Evolutionary conservation across 495 filamentous ascomycete genomes (phyloP), one percentile per base, ranked within the genome.

Genomic region (Aspergillus funiculosus): DNA sequence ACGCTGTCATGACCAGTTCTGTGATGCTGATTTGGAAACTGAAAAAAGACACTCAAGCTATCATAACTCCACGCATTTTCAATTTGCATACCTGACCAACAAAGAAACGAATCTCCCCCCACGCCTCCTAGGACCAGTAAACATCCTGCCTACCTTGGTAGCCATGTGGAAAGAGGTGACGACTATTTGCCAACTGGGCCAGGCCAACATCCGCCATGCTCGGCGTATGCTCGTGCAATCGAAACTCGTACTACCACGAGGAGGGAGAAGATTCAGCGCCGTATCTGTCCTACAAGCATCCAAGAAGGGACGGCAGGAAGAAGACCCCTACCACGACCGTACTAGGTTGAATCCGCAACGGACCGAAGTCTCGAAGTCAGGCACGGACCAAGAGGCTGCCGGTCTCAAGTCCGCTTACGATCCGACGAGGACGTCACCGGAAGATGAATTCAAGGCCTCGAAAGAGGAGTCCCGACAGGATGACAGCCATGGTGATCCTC

Each of bases 281-380:
- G 18, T 38, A 15, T 20, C 41, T 5, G 6, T 9, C 9, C 39
- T 40, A 1, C 44, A 26, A 25, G 39, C 56, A 3, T 39, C 3
- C 56, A 58, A 26, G 57, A 60, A 4, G n/a, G n/a, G n/a, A n/a
- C n/a, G n/a, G n/a, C n/a, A n/a, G n/a, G 18, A 44, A 29, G 46
- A 58, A 29, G 49, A 59, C 9, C 71, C 77, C 50, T 66, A 69
- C 43, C 65, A 74, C 50, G 75, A 82, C 54, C 79, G 78, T 32
- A 70, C 74, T 48, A 54, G 53, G 15, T 65, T 85, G 20, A 68
- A 78, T 27, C 73, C 79, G 0, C 61, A 75, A 40, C 58, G 71
- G 7, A 73, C 68, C 19, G 81, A 86, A 52, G 76, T 73, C 52
- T 70, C 66, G 26, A 77, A 83, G 53, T 71, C 71, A 22, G 81